Evolutionary conservation across 163 green algal genomes (phyloP), one percentile per base, ranked within the genome.

Genomic region (Chloroidium sp.): DNA sequence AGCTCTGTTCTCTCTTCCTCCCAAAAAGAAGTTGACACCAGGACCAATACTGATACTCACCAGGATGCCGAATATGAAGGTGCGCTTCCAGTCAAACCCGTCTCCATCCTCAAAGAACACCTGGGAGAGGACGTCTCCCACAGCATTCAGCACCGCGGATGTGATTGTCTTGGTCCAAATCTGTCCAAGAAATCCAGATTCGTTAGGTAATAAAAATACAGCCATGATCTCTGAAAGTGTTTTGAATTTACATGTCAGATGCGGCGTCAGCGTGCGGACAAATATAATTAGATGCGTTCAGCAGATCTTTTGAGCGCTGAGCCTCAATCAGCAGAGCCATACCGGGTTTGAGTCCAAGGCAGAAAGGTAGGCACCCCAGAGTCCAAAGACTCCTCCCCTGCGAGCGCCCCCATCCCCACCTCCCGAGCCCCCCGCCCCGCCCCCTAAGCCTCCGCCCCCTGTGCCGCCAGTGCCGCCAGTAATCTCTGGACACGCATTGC

Each of bases 81-180:
- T 93, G 10, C 94, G 89, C 81, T 92, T 92, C 10, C 61, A 86
- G 84, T 97, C 84, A 62, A 94, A 85, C 12, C 69, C 74, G 1
- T 76, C 67, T 10, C 82, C 84, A 36, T 89, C 81, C 81, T 96
- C 90, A 58, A 97, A 86, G 64, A 88, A 78, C 4, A 88, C n/a
- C 83, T 97, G 93, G 60, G 87, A 89, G 61, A 95, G 84, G 2
- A 92, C 60, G 83, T 97, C 92, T 1, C 93, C 93, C 62, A 93
- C 8, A 4, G 79, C 89, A 82, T 96, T 96, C 2, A 97, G 84
- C n/a, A 94, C 10, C 1, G 82, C 93, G 8, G 90, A 89, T 0
- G 93, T 95, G 1, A 92, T 36, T 1, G 85, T 74, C 83, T 95
- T 95, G 74, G 92, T 95, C 2, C 86, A 3, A 2, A 91, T 58